Evolutionary conservation across 75 land plant genomes (phyloP).

Genomic region (Ceratopteris richardii): DNA sequence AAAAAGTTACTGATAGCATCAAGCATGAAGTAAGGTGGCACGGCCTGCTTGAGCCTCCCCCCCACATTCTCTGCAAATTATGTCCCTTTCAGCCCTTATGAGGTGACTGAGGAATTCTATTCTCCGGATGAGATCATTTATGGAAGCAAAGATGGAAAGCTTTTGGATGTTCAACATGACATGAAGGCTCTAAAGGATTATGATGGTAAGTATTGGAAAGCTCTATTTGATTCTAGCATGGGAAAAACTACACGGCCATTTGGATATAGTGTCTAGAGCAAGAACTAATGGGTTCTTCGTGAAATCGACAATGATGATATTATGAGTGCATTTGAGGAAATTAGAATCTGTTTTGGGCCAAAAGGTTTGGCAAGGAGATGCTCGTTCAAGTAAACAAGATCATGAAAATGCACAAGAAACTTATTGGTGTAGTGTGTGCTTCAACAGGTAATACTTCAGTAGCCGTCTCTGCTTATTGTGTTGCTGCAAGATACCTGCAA

Average conservation of each 20-base stretch:
- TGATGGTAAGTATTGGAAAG: not conserved
- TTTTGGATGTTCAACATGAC: not conserved
- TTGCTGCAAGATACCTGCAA: slow-evolving; percentile 79
- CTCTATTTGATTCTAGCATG: not conserved
- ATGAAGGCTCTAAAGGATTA: not conserved
- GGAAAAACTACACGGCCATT: not conserved
- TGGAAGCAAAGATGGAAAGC: not conserved
- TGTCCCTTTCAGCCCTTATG: slow-evolving; percentile 1
- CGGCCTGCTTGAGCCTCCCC: not conserved
- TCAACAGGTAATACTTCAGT: slow-evolving; percentile 93
- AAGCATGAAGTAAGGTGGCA: not conserved
- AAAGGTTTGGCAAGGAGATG: slow-evolving; percentile 88
- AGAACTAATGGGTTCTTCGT: too few species aligned
- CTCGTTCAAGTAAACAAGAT: slow-evolving; percentile 80
- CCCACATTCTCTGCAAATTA: not conserved
- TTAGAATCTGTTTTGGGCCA: slow-evolving; percentile 85
- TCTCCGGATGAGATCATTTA: not conserved
- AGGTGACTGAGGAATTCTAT: not conserved
- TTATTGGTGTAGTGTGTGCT: slow-evolving; percentile 85
- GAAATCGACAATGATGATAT: slow-evolving; percentile 79
- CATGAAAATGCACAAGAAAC: slow-evolving; percentile 43
- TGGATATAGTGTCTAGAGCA: too few species aligned
- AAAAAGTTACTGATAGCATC: not conserved
- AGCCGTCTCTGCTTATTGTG: slow-evolving; percentile 84
- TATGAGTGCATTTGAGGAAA: slow-evolving; percentile 80